Evolutionary conservation across 2,329 filamentous ascomycete genomes (phyloP), one percentile per base, ranked within the genome.

Genomic region (Trichoderma cornu-damae): DNA sequence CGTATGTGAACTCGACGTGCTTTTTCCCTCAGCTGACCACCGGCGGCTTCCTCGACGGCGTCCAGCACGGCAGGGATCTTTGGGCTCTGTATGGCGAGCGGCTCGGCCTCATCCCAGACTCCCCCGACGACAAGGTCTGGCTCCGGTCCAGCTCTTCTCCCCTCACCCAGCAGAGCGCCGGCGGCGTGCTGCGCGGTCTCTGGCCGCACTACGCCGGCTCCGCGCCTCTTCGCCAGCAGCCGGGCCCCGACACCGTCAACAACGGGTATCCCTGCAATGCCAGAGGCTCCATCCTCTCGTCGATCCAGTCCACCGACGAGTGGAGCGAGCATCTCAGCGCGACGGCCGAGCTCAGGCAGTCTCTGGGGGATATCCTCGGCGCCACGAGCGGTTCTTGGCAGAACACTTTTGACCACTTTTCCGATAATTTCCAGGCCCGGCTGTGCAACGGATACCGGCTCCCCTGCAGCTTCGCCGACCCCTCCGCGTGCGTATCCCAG

Each of bases 1-100:
- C 52, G 9, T 56, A 56, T 30, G n/a, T 56, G 12, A 56, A 56
- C 42, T 47, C 52, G 18, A 56, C 52, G 7, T 56, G 52, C 42
- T 56, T 56, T 20, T 56, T 56, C 35, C 52, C 52, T 30, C 52
- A 56, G 11, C 22, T 56, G 34, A 56, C 52, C 4, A 47, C 52
- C 2, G 52, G 52, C 6, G 52, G 52, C 3, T 12, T 56, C 16
- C 52, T 56, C 8, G 52, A 56, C 4, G 52, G 52, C n/a, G n/a
- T 56, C 22, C 52, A 48, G 14, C 52, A 56, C n/a, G 52, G 52
- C 42, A 56, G 48, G 12, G 52, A 56, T 3, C 43, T 56, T 14
- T 56, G 52, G 52, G 22, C 43, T 14, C 43, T 56, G 4, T 56
- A 56, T 14, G 52, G 52, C 2, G 52, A 37, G 2, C 47, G 32